Evolutionary conservation across 106 monocot species (phyloP).

Genomic region (Agapanthus africanus): DNA sequence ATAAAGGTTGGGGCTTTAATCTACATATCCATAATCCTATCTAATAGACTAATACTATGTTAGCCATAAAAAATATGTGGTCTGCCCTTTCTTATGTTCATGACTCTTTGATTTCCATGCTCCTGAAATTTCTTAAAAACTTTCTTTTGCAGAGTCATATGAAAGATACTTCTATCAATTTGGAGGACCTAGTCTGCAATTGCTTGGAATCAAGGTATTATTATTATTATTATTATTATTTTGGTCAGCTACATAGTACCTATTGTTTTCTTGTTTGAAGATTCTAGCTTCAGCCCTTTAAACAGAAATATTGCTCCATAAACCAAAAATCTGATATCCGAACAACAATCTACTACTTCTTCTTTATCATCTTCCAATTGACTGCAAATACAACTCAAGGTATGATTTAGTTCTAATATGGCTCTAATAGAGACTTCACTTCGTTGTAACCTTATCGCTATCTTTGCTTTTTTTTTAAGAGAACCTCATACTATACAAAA

Average conservation of each 20-base stretch:
- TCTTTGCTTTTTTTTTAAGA: background rate
- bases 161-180: slow-evolving; percentile 10
- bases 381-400: background rate
- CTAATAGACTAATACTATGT: no score
- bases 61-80: no score
- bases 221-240: no score
- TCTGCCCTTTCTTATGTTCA: no score
- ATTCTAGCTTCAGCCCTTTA: background rate
- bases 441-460: background rate
- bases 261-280: background rate
- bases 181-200: slow-evolving; percentile 33
- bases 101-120: no score
- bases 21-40: no score
- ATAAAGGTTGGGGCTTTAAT: no score
- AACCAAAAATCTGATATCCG: background rate
- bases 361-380: background rate
- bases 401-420: background rate
- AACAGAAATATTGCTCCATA: background rate
- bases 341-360: background rate
- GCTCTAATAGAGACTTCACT: background rate
- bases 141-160: slow-evolving; percentile 19
- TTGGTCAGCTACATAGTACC: background rate
- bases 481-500: background rate
- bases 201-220: slow-evolving; percentile 37
- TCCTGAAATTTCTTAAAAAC: no score